These are phyloP conservation scores for Nigrospora sphaerica DNA, from an alignment of 2,329 filamentous ascomycete genomes.

Conservation along the genomic window DNA sequence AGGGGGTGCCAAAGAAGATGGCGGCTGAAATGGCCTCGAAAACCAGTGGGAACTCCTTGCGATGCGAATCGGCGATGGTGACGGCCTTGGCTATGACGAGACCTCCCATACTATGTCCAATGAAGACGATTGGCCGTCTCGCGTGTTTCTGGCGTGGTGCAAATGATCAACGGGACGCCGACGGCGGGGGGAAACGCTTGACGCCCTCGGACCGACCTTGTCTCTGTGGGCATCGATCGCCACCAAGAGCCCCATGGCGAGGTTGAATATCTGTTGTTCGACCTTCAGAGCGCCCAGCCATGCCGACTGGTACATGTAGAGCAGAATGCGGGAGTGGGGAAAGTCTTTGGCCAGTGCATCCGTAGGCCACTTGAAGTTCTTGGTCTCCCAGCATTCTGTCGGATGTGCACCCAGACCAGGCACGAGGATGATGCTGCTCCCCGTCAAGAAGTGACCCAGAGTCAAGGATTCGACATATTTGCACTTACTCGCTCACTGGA, in stretches of 20 bases:
- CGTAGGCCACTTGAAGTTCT: slow-evolving; percentile 31
- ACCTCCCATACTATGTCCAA: slow-evolving; percentile 37
- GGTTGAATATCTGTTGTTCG: slow-evolving; percentile 31
- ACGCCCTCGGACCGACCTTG: slow-evolving; percentile 14
- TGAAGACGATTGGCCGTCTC: slow-evolving; percentile 31
- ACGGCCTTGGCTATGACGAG: slow-evolving; percentile 34
- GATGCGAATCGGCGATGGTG: slow-evolving; percentile 24
- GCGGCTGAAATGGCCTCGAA: slow-evolving; percentile 32
- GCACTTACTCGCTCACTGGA: slow-evolving; percentile 28
- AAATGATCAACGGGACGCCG: neutral
- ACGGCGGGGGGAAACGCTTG: neutral
- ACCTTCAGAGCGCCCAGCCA: slow-evolving; percentile 32
- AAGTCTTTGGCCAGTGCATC: slow-evolving; percentile 31
- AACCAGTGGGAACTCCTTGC: slow-evolving; percentile 28
- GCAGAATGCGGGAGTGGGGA: slow-evolving; percentile 28
- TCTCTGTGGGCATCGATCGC: slow-evolving; percentile 24
- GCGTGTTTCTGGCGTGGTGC: slow-evolving; percentile 13
- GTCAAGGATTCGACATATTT: neutral
- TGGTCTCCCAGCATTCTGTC: slow-evolving; percentile 29
- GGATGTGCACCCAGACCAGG: slow-evolving; percentile 32
- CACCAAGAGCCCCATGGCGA: slow-evolving; percentile 28
- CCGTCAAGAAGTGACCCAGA: neutral
- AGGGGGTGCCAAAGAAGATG: slow-evolving; percentile 34
- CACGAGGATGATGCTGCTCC: slow-evolving; percentile 27
- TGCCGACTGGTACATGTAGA: slow-evolving; percentile 34